A percentile compares a stretch with the other conserved stretches of the same genome.
Conservation (phyloP, 768 basidiomycete species). For the Suillus subalutaceus region DNA sequence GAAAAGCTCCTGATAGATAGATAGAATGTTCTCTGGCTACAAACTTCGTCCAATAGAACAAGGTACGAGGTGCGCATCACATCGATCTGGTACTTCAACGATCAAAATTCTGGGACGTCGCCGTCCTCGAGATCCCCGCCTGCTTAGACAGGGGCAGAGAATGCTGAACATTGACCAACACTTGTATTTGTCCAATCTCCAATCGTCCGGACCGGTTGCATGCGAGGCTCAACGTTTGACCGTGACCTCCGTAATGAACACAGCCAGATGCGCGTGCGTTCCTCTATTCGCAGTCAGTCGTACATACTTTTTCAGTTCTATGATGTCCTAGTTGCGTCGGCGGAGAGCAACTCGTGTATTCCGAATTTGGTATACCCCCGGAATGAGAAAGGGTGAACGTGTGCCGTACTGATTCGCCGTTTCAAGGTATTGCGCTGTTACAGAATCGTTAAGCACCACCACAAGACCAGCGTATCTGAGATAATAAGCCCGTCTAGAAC, state of each 20-base stretch:
- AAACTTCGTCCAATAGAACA: background rate
- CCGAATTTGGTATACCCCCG: background rate
- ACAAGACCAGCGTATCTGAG: background rate
- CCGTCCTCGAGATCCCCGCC: background rate
- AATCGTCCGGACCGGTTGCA: background rate
- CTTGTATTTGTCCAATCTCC: slow-evolving; percentile 2
- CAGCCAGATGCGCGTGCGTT: background rate
- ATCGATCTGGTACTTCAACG: background rate
- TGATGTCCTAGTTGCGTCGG: background rate
- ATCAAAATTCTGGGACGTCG: background rate
- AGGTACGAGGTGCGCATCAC: background rate
- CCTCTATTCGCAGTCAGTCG: background rate
- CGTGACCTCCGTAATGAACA: background rate
- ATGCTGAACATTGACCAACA: background rate
- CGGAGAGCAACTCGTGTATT: background rate
- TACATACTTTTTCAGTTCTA: background rate
- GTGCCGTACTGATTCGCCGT: background rate
- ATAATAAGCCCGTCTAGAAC: background rate
- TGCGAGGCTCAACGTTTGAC: slow-evolving; percentile 1
- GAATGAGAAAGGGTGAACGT: background rate
- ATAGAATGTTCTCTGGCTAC: background rate
- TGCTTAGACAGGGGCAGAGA: background rate
- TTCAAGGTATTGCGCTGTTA: background rate
- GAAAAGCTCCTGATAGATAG: background rate
- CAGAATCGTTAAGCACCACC: background rate